Evolutionary conservation across 140 eudicot species (phyloP).

Genomic region (Oenanthe javanica): DNA sequence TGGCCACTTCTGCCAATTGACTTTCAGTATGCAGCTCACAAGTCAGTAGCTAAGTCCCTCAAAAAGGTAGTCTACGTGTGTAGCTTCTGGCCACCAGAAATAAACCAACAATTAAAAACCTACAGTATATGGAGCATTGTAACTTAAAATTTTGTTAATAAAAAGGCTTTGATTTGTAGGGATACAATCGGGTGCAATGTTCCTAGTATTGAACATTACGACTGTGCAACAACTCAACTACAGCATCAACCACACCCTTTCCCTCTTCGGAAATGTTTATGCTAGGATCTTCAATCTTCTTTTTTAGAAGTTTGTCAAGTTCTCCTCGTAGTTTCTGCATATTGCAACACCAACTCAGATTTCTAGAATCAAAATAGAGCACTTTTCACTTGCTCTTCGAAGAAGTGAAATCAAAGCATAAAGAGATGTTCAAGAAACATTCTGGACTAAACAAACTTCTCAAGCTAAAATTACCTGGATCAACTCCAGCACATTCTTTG

Average conservation of each 20-base stretch:
- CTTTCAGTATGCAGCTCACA: background rate
- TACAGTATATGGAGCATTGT: background rate
- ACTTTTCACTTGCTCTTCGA: background rate
- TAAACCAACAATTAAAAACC: background rate
- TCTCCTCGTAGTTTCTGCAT: slow-evolving; percentile 86
- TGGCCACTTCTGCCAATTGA: background rate
- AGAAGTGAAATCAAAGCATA: background rate
- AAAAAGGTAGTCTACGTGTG: background rate
- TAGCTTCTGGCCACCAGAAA: background rate
- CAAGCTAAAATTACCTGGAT: slow-evolving; percentile 47
- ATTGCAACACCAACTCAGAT: background rate
- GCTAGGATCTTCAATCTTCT: slow-evolving; percentile 85
- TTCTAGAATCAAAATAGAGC: background rate
- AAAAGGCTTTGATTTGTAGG: background rate
- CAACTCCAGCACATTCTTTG: slow-evolving; percentile 67
- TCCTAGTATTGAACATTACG: slow-evolving; percentile 50
- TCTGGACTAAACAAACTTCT: background rate
- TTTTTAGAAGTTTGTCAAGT: slow-evolving; percentile 66
- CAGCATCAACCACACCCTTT: slow-evolving; percentile 87
- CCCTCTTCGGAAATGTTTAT: slow-evolving; percentile 70
- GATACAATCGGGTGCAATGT: background rate
- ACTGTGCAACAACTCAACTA: slow-evolving; percentile 74
- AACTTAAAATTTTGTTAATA: background rate
- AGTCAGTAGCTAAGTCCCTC: background rate
- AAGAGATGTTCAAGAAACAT: background rate